Conservation (phyloP, 306 rosid species). For the Dalbergia cochinchinensis region DNA sequence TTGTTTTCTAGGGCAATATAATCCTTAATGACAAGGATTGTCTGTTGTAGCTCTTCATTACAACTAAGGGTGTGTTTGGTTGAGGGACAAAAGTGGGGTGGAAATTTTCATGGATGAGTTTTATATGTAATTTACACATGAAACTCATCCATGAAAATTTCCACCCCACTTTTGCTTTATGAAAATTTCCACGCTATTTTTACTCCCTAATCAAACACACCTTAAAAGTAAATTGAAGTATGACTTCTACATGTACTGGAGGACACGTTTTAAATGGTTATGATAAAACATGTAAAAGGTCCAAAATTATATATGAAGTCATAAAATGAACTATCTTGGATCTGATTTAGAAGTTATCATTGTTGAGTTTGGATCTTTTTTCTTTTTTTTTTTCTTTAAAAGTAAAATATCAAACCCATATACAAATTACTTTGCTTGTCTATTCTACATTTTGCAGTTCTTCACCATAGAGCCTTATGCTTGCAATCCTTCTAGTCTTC, state of each 20-base stretch:
- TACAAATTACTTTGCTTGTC: conserved; percentile 44
- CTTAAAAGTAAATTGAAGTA: conserved; percentile 10
- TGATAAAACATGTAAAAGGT: not conserved
- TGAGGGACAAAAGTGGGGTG: no score
- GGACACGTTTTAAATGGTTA: conserved; percentile 24
- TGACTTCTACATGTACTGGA: conserved; percentile 6
- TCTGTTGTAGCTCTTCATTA: not conserved
- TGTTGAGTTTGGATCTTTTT: conserved; percentile 28
- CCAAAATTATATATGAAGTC: conserved; percentile 29
- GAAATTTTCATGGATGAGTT: no score
- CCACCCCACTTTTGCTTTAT: no score
- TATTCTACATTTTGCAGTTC: conserved; percentile 71
- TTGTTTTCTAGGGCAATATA: conserved; percentile 31
- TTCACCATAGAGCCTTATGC: conserved; percentile 87
- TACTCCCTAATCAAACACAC: no score
- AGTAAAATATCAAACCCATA: not conserved
- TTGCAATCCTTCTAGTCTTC: conserved; percentile 93
- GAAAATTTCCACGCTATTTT: no score
- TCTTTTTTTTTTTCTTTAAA: no score
- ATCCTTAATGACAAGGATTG: conserved; percentile 25
- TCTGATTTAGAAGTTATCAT: conserved; percentile 29
- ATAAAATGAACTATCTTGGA: conserved; percentile 32
- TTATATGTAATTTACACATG: no score
- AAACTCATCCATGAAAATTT: no score
- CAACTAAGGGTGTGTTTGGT: not conserved